Base-by-base conservation (phyloP, 768 basidiomycete genomes). In the Paxillus ammoniavirescens region DNA sequence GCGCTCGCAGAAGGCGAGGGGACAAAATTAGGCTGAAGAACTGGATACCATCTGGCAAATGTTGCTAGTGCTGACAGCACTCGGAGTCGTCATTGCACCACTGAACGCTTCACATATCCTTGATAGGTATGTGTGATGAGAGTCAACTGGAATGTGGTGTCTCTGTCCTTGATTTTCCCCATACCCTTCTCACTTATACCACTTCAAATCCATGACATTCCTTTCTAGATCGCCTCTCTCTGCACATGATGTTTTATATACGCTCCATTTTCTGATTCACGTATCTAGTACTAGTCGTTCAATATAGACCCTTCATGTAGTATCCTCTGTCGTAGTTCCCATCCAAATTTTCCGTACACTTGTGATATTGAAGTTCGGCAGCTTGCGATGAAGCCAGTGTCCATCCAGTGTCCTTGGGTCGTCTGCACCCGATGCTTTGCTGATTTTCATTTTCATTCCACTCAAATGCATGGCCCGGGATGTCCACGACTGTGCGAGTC, bases 21-120 rank as follows among this genome's bases (percentile, higher is more conserved):
- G 77, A 83, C 52, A 87, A 77, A 65, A 68, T 89, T 46, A 83
- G 77, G 68, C 68, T 82, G 56, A 81, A 79, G 65, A 75, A 74
- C 52, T 85, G 84, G 83, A 63, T 88, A 48, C 84, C 87, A 42
- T 52, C 45, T 76, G 86, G 52, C 47, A 82, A 77, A 65, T 91
- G 89, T 68, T 91, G 89, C 69, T 89, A 77, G 72, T 54, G 30
- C 21, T 41, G 35, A 48, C 36, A 31, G 28, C 23, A 26, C 42
- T 42, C 42, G 35, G 35, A 23, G 33, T 36, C 53, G 42, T 35
- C 54, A 26, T 49, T 48, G 42, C 8, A 40, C 42, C 45, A 8
- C 35, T 17, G 37, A 28, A 28, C 33, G 43, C 33, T 18, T 36
- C n/a, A 14, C 49, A 38, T 36, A 33, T 46, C 30, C 41, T 54